A percentile compares a stretch with the other conserved stretches of the same genome.
phyloP scores from a whole-genome alignment of 805 yeast species.

The Wickerhamomyces rabaulensis region DNA sequence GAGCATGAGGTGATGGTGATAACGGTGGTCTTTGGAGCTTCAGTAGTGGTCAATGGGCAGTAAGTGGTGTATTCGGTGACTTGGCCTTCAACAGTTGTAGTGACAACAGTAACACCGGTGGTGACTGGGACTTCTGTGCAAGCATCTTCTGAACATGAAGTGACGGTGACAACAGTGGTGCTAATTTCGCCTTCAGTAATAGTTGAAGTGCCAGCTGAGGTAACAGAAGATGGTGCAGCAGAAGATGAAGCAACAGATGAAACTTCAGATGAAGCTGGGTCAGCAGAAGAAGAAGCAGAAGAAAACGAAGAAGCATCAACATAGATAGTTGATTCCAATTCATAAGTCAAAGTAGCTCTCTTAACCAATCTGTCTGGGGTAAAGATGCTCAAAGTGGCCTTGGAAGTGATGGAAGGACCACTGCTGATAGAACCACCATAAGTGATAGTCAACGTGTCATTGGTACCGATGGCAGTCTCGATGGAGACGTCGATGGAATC shows the following conservation, averaged over 20 bases:
- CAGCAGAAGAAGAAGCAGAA: conserved; percentile 1
- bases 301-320: background rate
- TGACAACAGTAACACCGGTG: conserved; percentile 3
- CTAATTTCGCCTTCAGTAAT: background rate
- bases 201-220: background rate
- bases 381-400: background rate
- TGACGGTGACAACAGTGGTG: background rate
- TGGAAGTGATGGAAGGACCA: conserved; percentile 1
- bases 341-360: conserved; percentile 2
- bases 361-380: conserved; percentile 1
- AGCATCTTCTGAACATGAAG: background rate
- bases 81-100: background rate
- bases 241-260: background rate
- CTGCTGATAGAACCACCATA: conserved; percentile 1
- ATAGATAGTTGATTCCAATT: background rate
- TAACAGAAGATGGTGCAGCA: background rate
- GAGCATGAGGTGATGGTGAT: conserved; percentile 1
- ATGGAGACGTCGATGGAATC: background rate
- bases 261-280: too few relatives aligned
- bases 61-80: conserved; percentile 5
- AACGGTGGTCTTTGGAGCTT: background rate
- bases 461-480: background rate
- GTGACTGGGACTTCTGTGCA: conserved; percentile 1
- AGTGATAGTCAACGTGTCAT: background rate
- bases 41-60: conserved; percentile 6